Evolutionary conservation across 768 basidiomycete species (phyloP), one percentile per base, ranked within the genome.

Genomic region (Boletus rubroflammeus): DNA sequence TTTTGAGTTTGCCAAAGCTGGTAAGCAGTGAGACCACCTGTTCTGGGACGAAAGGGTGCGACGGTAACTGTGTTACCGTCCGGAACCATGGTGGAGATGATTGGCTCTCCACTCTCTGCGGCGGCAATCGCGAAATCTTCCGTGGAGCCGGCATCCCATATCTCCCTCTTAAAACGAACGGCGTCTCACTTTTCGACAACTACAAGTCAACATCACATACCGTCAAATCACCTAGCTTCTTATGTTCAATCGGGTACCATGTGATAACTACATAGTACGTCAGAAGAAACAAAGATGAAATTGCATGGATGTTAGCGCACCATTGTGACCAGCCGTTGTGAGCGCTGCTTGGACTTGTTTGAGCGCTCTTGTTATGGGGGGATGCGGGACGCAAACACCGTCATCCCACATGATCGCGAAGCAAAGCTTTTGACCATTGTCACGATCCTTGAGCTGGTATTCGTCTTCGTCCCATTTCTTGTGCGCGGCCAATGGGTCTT

Each of bases 331-430:
- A 14, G 80, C 83, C 6, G 73, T 74, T 5, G 77, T 50, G 25
- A 93, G 68, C 0, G 88, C 85, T 5, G 72, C 65, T 66, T 83
- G 82, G 1, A 78, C 74, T 39, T 72, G 70, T 60, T 83, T 75
- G 40, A 93, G 65, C 1, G 81, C 88, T 35, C 90, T 73, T 7
- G 62, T 64, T 19, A 90, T 69, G 0, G 90, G 88, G 1, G 88
- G 86, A 58, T 84, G 79, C 0, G 89, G 87, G 25, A 70, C 62
- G 13, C 81, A 67, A n/a, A 76, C 48, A 1, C 80, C 83, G 59
- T 90, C 83, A 58, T 89, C 77, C 82, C 83, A 85, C 69, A 88
- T 72, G 50, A 91, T 76, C 0, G 71, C 82, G 59, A 84, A 81
- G 60, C 84, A 82, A 6, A 83, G 64, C 39, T 66, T 60, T 60